Evolutionary conservation across 2,329 filamentous ascomycete genomes (phyloP).

Genomic region (Pseudocercospora fijiensis): DNA sequence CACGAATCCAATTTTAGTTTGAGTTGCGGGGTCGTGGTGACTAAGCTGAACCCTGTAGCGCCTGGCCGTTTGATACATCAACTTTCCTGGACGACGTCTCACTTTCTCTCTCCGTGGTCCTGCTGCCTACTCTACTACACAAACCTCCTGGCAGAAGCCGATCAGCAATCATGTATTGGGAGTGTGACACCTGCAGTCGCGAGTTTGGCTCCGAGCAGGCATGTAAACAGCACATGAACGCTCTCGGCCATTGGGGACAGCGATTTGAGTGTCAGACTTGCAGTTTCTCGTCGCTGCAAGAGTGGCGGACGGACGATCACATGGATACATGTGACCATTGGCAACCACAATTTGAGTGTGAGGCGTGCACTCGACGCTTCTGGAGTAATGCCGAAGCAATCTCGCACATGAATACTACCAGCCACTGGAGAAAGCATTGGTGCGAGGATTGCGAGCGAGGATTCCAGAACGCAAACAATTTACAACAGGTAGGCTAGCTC

Average conservation of each 20-base stretch:
- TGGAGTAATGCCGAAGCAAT: slow-evolving; percentile 21
- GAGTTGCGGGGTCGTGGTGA: too few species aligned
- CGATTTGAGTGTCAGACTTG: slow-evolving; percentile 35
- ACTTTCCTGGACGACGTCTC: neutral
- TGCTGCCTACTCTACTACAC: neutral
- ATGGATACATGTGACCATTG: slow-evolving; percentile 29
- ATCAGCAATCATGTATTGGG: neutral
- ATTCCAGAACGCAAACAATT: slow-evolving; percentile 39
- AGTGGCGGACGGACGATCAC: neutral
- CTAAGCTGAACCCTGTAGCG: too few species aligned
- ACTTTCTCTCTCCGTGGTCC: neutral
- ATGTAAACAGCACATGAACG: slow-evolving; percentile 38
- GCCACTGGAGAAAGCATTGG: slow-evolving; percentile 38
- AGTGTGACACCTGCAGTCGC: slow-evolving; percentile 25
- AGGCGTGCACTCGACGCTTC: slow-evolving; percentile 34
- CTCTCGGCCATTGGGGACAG: slow-evolving; percentile 32
- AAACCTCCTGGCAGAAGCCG: neutral
- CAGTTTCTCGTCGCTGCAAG: neutral
- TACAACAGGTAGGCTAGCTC: slow-evolving; percentile 26
- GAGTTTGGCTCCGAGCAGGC: slow-evolving; percentile 23
- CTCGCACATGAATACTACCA: slow-evolving; percentile 33
- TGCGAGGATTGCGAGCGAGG: slow-evolving; percentile 30
- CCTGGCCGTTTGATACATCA: neutral
- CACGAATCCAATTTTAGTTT: too few species aligned
- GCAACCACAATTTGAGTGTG: slow-evolving; percentile 28